Conservation (phyloP, 768 basidiomycete species). For the Psilocybe sp. region DNA sequence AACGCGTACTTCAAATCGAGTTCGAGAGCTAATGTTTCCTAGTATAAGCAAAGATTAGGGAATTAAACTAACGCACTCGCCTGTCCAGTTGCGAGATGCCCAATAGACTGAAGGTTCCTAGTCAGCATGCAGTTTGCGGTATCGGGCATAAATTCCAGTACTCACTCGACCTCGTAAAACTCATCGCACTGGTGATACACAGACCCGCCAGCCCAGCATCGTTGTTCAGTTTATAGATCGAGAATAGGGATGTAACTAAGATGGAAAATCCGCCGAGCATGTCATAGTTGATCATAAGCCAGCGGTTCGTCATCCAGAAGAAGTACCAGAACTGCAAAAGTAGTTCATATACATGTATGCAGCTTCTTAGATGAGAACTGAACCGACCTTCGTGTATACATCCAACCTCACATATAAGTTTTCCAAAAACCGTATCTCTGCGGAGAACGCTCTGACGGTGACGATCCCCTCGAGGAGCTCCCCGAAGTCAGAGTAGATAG, state of each 20-base stretch:
- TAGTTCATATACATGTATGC: neutral
- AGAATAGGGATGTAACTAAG: slow-evolving; percentile 74
- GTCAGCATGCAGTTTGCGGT: neutral
- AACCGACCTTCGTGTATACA: slow-evolving; percentile 64
- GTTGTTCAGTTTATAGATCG: slow-evolving; percentile 56
- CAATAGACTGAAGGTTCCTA: slow-evolving; percentile 36
- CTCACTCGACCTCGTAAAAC: slow-evolving; percentile 43
- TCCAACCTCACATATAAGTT: slow-evolving; percentile 73
- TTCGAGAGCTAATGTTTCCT: slow-evolving; percentile 43
- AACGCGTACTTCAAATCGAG: slow-evolving; percentile 68
- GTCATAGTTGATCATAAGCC: slow-evolving; percentile 85
- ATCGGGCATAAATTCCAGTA: neutral
- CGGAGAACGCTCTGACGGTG: slow-evolving; percentile 90
- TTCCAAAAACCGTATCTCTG: slow-evolving; percentile 74
- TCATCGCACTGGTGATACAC: slow-evolving; percentile 72
- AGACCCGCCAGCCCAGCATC: slow-evolving; percentile 63
- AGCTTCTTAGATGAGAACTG: neutral
- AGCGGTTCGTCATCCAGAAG: slow-evolving; percentile 89
- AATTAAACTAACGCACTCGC: too few relatives aligned
- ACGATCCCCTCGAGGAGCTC: slow-evolving; percentile 89
- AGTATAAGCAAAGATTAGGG: too few relatives aligned
- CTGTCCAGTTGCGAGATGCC: slow-evolving; percentile 50
- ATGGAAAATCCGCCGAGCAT: slow-evolving; percentile 70
- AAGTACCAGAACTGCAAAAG: slow-evolving; percentile 70
- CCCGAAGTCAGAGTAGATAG: slow-evolving; percentile 80